Evolutionary conservation across 371 early-diverging fungal genomes (phyloP).

Genomic region (Lichtheimia corymbifera): DNA sequence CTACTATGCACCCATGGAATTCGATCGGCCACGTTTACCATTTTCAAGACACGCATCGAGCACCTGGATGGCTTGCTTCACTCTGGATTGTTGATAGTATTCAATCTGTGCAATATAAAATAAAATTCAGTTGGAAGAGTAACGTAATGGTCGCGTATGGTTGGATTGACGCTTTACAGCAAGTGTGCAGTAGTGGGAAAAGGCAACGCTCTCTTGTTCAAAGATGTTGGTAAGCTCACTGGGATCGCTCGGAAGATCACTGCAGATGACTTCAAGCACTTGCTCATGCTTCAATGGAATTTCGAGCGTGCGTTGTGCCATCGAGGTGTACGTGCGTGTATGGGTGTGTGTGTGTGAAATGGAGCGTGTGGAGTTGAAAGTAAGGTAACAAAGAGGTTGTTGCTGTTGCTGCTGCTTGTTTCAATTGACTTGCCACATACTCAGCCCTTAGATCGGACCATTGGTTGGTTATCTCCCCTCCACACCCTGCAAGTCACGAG

Average conservation of each 20-base stretch:
- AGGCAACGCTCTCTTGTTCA: conserved; percentile 68
- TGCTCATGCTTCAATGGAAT: conserved; percentile 79
- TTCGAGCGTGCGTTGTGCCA: conserved; percentile 63
- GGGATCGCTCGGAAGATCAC: conserved; percentile 67
- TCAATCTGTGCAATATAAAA: conserved; percentile 56
- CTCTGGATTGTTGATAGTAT: conserved; percentile 69
- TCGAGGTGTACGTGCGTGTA: neutral
- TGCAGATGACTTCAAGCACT: conserved; percentile 80
- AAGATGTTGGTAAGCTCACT: conserved; percentile 80
- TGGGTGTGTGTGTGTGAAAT: neutral
- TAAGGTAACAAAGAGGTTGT: no score
- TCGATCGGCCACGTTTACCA: conserved; percentile 42
- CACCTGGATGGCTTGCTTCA: conserved; percentile 62
- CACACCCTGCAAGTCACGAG: no score
- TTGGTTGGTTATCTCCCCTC: no score
- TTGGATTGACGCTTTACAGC: conserved; percentile 55
- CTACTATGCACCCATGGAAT: neutral
- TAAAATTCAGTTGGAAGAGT: neutral
- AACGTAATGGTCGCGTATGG: neutral
- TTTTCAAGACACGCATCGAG: conserved; percentile 62
- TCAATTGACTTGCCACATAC: no score
- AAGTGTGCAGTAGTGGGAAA: conserved; percentile 75
- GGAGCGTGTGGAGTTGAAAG: no score
- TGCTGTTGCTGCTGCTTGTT: no score
- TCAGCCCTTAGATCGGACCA: no score